These are phyloP conservation scores for Kernera saxatilis DNA, from an alignment of 345 rosid species.

Conservation along the genomic window DNA sequence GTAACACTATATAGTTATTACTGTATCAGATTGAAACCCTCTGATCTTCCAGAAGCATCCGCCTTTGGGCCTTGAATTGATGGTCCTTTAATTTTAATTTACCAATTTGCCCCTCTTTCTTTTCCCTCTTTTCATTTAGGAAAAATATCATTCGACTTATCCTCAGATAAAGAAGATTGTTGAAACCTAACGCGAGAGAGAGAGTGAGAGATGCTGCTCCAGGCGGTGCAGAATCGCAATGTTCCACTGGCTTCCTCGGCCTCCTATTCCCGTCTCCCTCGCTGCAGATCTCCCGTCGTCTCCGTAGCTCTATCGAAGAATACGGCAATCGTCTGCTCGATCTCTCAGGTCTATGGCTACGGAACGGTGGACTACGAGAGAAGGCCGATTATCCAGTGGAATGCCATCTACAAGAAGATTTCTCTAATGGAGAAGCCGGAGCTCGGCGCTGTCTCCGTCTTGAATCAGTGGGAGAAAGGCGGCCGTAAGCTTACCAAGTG, in stretches of 20 bases:
- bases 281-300: conserved; percentile 19
- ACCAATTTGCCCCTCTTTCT: not conserved
- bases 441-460: conserved; percentile 57
- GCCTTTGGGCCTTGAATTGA: conserved; percentile 3
- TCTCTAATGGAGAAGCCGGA: conserved; percentile 75
- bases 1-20: not conserved
- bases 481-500: conserved; percentile 69
- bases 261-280: conserved; percentile 40
- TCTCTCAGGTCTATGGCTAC: conserved; percentile 63
- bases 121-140: not conserved
- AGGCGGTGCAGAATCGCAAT: conserved; percentile 41
- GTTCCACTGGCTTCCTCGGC: conserved; percentile 40
- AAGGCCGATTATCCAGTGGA: conserved; percentile 75
- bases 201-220: conserved; percentile 46
- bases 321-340: conserved; percentile 40
- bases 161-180: not conserved
- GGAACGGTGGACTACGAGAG: conserved; percentile 73
- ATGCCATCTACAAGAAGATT: conserved; percentile 64
- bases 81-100: conserved; percentile 11
- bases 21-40: not conserved
- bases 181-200: conserved; percentile 1
- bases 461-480: conserved; percentile 65
- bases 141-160: conserved; percentile 12
- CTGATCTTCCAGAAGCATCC: not conserved
- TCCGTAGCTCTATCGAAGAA: conserved; percentile 12